A percentile compares a stretch with the other conserved stretches of the same genome.
These are phyloP conservation scores for Apiotrichum domesticum DNA, from an alignment of 1,284 basidiomycete genomes.

Conservation along the genomic window DNA sequence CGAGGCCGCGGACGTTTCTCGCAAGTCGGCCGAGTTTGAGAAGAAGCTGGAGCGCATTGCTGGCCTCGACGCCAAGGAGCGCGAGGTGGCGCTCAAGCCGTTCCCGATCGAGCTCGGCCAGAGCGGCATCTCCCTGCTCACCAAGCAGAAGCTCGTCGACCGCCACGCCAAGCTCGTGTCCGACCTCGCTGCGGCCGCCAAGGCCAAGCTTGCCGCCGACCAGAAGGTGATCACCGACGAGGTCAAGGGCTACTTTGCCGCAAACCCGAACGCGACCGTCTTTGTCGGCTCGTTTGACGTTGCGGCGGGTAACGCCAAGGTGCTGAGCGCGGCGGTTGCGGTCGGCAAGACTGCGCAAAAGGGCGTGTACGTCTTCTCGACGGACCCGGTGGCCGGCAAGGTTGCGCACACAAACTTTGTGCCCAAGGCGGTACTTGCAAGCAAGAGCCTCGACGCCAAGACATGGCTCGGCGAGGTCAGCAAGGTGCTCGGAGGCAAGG, in stretches of 20 bases:
- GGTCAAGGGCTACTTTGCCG: constrained; percentile 66
- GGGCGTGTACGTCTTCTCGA: constrained; percentile 81
- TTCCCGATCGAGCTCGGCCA: constrained; percentile 83
- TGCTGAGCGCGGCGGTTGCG: constrained; percentile 58
- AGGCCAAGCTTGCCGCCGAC: constrained; percentile 70
- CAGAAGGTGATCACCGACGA: constrained; percentile 72
- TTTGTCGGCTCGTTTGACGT: constrained; percentile 64
- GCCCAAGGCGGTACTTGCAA: constrained; percentile 56
- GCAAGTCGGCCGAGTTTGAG: constrained; percentile 62
- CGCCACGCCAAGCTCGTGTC: constrained; percentile 66
- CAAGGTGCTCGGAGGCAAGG: constrained; percentile 81
- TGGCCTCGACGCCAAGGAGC: constrained; percentile 63
- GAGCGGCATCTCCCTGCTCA: constrained; percentile 78
- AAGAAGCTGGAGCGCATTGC: constrained; percentile 64
- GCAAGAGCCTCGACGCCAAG: constrained; percentile 65
- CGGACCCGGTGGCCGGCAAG: constrained; percentile 59
- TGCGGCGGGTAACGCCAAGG: constrained; percentile 66
- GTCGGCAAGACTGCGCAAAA: constrained; percentile 70
- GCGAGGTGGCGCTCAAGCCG: constrained; percentile 77
- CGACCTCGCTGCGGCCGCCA: constrained; percentile 75
- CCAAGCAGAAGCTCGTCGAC: constrained; percentile 75
- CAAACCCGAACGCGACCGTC: constrained; percentile 61
- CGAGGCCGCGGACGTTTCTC: constrained; percentile 76
- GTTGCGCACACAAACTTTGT: constrained; percentile 85
- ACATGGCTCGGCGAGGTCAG: constrained; percentile 73